Conservation (phyloP, 2,329 filamentous ascomycete genomes). For the Septoria petroselini region DNA sequence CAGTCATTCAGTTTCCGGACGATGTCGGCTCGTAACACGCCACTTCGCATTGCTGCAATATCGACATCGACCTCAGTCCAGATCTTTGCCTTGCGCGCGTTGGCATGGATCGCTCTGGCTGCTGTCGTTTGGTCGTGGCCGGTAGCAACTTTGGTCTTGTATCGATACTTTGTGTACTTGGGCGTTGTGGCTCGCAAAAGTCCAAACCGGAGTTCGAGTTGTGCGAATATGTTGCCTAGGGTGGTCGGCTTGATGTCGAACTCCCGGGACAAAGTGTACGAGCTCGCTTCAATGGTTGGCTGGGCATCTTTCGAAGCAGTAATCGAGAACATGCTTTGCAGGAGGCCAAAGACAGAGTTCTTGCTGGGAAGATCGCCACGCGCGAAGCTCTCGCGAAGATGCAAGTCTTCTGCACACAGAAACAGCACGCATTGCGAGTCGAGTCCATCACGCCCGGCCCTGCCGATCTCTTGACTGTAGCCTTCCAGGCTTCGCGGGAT, state of each 20-base stretch:
- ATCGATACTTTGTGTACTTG: constrained; percentile 58
- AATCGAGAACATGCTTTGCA: constrained; percentile 52
- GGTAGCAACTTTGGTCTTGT: constrained; percentile 38
- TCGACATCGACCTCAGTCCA: constrained; percentile 52
- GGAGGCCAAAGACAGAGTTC: constrained; percentile 47
- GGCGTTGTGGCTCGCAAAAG: constrained; percentile 57
- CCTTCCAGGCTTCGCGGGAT: constrained; percentile 93
- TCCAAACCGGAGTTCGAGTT: constrained; percentile 58
- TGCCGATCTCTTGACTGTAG: constrained; percentile 96
- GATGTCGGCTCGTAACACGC: constrained; percentile 47
- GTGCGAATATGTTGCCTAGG: constrained; percentile 56
- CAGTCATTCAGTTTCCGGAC: constrained; percentile 56
- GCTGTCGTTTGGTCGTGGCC: constrained; percentile 43
- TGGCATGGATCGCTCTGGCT: constrained; percentile 46
- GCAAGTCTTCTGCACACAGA: constrained; percentile 56
- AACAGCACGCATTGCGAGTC: constrained; percentile 57
- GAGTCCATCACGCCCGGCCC: constrained; percentile 83
- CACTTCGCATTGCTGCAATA: constrained; percentile 34
- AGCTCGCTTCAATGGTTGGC: constrained; percentile 45
- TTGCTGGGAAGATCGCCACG: constrained; percentile 58
- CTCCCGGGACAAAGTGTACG: constrained; percentile 47
- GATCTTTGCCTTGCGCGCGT: constrained; percentile 44
- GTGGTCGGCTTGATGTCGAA: constrained; percentile 55
- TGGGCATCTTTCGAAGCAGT: constrained; percentile 10
- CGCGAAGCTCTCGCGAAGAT: constrained; percentile 58